These are phyloP conservation scores for Dendrobium officinale DNA, from an alignment of 106 monocot genomes.

Conservation along the genomic window DNA sequence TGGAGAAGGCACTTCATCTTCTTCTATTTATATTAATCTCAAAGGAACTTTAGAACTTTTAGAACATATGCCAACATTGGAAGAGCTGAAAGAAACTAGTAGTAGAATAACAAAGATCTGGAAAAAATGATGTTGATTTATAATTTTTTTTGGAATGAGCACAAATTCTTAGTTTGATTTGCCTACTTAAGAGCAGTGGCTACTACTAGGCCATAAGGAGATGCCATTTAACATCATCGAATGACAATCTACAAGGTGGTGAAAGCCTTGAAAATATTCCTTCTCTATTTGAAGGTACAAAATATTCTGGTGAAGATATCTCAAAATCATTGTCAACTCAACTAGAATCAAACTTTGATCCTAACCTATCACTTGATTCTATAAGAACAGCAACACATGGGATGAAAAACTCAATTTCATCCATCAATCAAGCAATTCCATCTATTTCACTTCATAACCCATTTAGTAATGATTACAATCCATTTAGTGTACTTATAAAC, in stretches of 20 bases:
- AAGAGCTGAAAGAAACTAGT: too few relatives aligned
- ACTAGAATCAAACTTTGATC: slow-evolving; percentile 4
- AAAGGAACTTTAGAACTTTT: too few relatives aligned
- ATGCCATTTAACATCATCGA: background rate
- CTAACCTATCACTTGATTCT: slow-evolving; percentile 14
- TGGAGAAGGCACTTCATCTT: too few relatives aligned
- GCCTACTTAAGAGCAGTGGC: background rate
- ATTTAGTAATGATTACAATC: slow-evolving; percentile 25
- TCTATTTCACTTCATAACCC: slow-evolving; percentile 24
- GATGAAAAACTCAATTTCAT: slow-evolving; percentile 10
- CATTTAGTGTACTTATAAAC: slow-evolving; percentile 15
- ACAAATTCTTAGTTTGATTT: background rate
- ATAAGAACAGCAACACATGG: slow-evolving; percentile 6
- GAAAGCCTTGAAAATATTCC: background rate
- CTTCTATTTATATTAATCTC: too few relatives aligned
- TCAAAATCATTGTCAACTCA: background rate
- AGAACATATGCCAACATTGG: too few relatives aligned
- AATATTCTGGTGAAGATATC: background rate
- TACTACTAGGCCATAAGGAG: background rate
- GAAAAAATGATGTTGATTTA: too few relatives aligned
- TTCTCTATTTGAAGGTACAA: background rate
- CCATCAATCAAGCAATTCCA: background rate
- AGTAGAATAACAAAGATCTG: background rate
- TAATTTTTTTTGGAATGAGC: too few relatives aligned
- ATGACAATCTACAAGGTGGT: background rate